Base-by-base conservation (phyloP, 2,329 filamentous ascomycete genomes). In the Fusarium zealandicum region DNA sequence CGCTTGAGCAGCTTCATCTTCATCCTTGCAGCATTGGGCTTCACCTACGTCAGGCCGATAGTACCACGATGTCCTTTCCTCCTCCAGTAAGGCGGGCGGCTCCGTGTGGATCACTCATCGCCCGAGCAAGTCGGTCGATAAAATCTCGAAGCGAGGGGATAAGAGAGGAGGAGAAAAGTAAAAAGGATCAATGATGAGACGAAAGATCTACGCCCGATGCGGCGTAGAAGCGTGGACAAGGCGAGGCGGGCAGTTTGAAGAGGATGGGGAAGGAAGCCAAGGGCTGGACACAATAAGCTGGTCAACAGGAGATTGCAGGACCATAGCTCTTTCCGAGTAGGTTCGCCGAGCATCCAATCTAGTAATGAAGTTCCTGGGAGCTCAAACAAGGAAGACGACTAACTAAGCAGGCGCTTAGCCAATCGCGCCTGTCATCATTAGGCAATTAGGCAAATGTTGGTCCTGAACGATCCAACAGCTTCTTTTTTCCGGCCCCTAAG, bases 241-340 rank as follows among this genome's bases (percentile, higher is more conserved):
- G 28, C 16, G 9, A 57, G 51, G 57, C 57, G 47, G 37, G 41
- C 47, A 32, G 36, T 48, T 37, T 20, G 28, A 22, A 33, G 28
- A 35, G 49, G 11, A 25, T 17, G 30, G 38, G 18, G 42, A n/a
- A 40, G 32, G 12, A 53, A 38, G 39, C 27, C 10, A 14, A 28
- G 16, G 30, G 43, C 13, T 47, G 25, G 35, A 12, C 32, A 47
- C 35, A 25, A 54, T 45, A 22, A 39, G 28, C 41, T 48, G 50
- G 46, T n/a, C 33, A 42, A 42, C 43, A 55, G 48, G 60, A 65
- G 48, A 66, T 66, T 66, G 49, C 63, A 66, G 63, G 63, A 66
- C 51, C 31, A 39, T 52, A 38, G 32, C 39, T 52, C 36, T 59
- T 42, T 49, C 36, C 54, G 37, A 18, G 10, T 40, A 25, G 42